A percentile compares a stretch with the other conserved stretches of the same genome.
Evolutionary conservation across 805 yeast genomes (phyloP).

Genomic region (Kuraishia molischiana): DNA sequence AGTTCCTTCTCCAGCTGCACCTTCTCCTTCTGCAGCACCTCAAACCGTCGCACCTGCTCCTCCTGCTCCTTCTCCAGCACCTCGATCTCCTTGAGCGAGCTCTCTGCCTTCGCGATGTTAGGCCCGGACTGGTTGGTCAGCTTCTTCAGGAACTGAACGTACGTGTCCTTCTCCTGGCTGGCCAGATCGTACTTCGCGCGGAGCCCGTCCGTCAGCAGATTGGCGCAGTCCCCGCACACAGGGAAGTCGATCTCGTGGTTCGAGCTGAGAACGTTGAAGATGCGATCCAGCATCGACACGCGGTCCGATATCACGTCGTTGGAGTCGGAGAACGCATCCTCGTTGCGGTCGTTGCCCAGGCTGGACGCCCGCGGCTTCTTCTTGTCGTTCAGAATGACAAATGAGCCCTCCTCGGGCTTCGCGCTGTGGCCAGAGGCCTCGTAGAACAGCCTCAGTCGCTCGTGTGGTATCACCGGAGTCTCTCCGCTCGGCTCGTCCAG

Average conservation of each 20-base stretch:
- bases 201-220: slow-evolving; percentile 50
- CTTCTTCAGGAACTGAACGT: slow-evolving; percentile 61
- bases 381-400: slow-evolving; percentile 15
- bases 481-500: slow-evolving; percentile 3
- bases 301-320: slow-evolving; percentile 28
- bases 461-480: slow-evolving; percentile 22
- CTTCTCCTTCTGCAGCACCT: slow-evolving; percentile 31
- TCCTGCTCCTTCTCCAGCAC: slow-evolving; percentile 29
- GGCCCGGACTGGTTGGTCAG: slow-evolving; percentile 48
- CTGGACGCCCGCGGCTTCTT: slow-evolving; percentile 2
- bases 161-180: slow-evolving; percentile 70
- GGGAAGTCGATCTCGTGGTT: slow-evolving; percentile 80
- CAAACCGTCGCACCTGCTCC: slow-evolving; percentile 25
- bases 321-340: not conserved
- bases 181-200: slow-evolving; percentile 63
- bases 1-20: slow-evolving; percentile 39
- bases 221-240: slow-evolving; percentile 80
- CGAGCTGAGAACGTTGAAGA: slow-evolving; percentile 69
- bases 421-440: slow-evolving; percentile 18
- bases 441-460: slow-evolving; percentile 26
- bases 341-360: not conserved
- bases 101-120: slow-evolving; percentile 28
- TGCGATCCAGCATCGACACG: slow-evolving; percentile 43
- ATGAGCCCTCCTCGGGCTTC: slow-evolving; percentile 15
- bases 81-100: slow-evolving; percentile 35